Conservation (phyloP, 108 stramenopile species). For the Heterococcus sp. region DNA sequence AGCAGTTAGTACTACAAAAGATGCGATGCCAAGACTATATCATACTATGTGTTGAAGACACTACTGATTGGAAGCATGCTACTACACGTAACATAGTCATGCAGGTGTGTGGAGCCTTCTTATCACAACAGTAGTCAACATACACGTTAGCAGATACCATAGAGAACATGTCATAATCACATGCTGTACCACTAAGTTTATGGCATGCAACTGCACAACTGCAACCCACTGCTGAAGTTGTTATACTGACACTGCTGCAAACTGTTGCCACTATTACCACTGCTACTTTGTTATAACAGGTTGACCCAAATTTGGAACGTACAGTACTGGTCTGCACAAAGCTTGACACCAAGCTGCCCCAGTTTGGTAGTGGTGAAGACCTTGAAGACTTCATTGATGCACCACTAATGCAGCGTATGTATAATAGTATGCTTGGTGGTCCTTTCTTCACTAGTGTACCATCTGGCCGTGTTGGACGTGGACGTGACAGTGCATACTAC, state of each 20-base stretch:
- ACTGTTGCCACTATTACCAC: too few relatives aligned
- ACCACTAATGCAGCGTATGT: constrained; percentile 66
- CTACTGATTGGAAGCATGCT: constrained; percentile 87
- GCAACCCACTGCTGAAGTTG: too few relatives aligned
- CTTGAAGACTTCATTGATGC: constrained; percentile 72
- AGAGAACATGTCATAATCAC: too few relatives aligned
- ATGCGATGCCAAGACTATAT: constrained; percentile 82
- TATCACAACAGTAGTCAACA: too few relatives aligned
- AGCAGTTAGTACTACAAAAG: constrained; percentile 76
- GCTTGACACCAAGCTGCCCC: constrained; percentile 86
- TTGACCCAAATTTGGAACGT: constrained; percentile 78
- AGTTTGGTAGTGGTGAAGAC: constrained; percentile 77
- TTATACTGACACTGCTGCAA: too few relatives aligned
- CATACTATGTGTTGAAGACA: constrained; percentile 89
- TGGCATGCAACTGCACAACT: too few relatives aligned
- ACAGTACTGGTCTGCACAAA: constrained; percentile 91
- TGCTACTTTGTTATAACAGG: too few relatives aligned
- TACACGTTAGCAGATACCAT: too few relatives aligned
- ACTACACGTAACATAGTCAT: constrained; percentile 66
- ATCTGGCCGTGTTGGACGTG: constrained; percentile 73
- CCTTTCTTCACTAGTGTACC: constrained; percentile 88
- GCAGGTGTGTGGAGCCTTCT: constrained; percentile 16
- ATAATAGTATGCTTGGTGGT: constrained; percentile 78
- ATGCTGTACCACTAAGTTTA: too few relatives aligned
- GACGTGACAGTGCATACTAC: constrained; percentile 62